Evolutionary conservation across 495 filamentous ascomycete genomes (phyloP).

Genomic region (Chaetomium cochliodes): DNA sequence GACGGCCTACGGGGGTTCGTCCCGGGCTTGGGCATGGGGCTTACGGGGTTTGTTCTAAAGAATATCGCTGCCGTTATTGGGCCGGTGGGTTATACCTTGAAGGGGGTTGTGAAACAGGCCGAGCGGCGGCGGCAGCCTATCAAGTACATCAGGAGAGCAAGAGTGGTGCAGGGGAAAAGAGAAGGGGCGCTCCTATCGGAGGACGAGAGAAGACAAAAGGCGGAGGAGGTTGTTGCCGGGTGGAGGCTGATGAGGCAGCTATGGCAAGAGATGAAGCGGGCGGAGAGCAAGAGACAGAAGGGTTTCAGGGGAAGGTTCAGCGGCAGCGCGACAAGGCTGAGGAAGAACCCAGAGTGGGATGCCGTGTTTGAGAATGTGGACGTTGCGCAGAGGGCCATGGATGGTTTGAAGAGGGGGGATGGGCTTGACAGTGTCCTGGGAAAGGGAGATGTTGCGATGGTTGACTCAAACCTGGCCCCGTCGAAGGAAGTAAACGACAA

Average conservation of each 20-base stretch:
- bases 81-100: slow-evolving; percentile 62
- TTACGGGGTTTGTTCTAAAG: slow-evolving; percentile 72
- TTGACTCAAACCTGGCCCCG: background rate
- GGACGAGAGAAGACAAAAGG: slow-evolving; percentile 29
- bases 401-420: slow-evolving; percentile 40
- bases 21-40: slow-evolving; percentile 70
- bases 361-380: slow-evolving; percentile 49
- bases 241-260: slow-evolving; percentile 48
- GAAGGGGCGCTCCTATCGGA: slow-evolving; percentile 38
- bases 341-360: slow-evolving; percentile 36
- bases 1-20: slow-evolving; percentile 58
- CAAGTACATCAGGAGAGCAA: slow-evolving; percentile 48
- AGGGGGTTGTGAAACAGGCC: slow-evolving; percentile 60
- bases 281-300: slow-evolving; percentile 34
- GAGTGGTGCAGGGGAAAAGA: slow-evolving; percentile 49
- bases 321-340: slow-evolving; percentile 18
- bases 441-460: slow-evolving; percentile 12
- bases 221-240: slow-evolving; percentile 35
- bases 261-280: slow-evolving; percentile 40
- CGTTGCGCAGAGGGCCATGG: slow-evolving; percentile 43
- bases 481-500: slow-evolving; percentile 4
- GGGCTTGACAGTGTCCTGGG: slow-evolving; percentile 30
- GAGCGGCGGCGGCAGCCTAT: slow-evolving; percentile 48
- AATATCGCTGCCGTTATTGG: slow-evolving; percentile 63
- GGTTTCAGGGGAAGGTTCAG: slow-evolving; percentile 20